phyloP scores from a whole-genome alignment of 2,329 filamentous ascomycete genomes.

The Ustilaginoidea virens region DNA sequence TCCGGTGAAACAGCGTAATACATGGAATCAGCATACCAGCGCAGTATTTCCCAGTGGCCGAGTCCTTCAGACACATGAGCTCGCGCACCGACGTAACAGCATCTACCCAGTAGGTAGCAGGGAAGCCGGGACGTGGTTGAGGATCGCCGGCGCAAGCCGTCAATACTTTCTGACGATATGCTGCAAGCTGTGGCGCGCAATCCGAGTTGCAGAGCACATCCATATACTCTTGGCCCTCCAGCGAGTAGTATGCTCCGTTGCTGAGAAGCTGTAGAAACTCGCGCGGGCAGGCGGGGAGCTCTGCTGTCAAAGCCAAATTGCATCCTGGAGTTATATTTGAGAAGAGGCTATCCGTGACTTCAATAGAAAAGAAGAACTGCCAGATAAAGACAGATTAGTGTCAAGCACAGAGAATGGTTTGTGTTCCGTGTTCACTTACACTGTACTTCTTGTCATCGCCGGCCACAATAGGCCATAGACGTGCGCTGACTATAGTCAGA shows the following conservation, averaged over 20 bases:
- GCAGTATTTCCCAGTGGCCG: background rate
- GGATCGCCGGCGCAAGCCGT: background rate
- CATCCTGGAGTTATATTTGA: background rate
- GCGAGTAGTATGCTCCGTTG: slow-evolving; percentile 1
- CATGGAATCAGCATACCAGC: background rate
- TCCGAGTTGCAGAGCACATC: background rate
- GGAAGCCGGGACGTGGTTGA: slow-evolving; percentile 6
- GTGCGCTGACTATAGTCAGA: background rate
- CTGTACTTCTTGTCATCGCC: background rate
- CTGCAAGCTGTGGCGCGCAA: background rate
- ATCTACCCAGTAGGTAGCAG: slow-evolving; percentile 4
- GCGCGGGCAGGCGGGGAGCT: background rate
- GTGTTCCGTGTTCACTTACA: background rate
- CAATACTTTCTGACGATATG: background rate
- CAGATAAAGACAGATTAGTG: background rate
- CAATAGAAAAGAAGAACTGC: slow-evolving; percentile 1
- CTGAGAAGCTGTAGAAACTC: background rate
- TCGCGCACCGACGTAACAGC: slow-evolving; percentile 1
- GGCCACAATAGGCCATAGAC: background rate
- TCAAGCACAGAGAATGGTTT: background rate
- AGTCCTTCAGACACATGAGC: slow-evolving; percentile 3
- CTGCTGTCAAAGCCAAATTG: background rate
- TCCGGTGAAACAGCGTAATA: background rate
- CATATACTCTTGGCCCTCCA: background rate
- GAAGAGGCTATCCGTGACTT: background rate